Conservation (phyloP, 768 basidiomycete species). For the Hydnum rufescens region DNA sequence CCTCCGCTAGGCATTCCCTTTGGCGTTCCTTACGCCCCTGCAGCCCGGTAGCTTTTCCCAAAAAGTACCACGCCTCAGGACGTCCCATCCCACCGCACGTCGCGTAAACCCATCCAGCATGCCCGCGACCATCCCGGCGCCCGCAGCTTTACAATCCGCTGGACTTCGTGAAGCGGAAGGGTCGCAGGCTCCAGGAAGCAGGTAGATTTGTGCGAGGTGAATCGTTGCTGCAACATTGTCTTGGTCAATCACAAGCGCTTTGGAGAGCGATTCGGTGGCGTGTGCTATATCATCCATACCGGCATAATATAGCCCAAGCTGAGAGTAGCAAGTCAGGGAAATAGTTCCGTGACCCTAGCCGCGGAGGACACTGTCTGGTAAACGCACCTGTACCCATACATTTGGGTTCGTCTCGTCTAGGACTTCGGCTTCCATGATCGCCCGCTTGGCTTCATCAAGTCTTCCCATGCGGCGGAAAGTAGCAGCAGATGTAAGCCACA, state of each 20-base stretch:
- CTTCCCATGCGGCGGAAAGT: conserved; percentile 81
- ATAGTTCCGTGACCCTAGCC: background rate
- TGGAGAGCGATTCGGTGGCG: conserved; percentile 62
- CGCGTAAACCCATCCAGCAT: conserved; percentile 51
- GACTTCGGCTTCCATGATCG: conserved; percentile 90
- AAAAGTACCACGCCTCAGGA: conserved; percentile 90
- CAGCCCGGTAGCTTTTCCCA: conserved; percentile 60
- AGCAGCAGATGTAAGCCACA: conserved; percentile 90
- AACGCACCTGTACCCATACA: conserved; percentile 91
- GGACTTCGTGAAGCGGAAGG: conserved; percentile 11
- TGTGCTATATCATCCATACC: conserved; percentile 35
- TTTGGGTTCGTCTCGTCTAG: conserved; percentile 68
- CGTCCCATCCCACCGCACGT: conserved; percentile 69
- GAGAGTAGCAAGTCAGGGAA: background rate
- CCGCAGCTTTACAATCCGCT: conserved; percentile 13
- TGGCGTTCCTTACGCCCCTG: conserved; percentile 55
- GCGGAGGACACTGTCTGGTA: no score
- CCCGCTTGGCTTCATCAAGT: conserved; percentile 72
- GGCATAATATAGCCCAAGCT: conserved; percentile 60
- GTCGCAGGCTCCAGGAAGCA: conserved; percentile 16
- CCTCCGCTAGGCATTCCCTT: conserved; percentile 51
- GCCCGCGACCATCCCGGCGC: conserved; percentile 41
- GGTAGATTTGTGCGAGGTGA: conserved; percentile 58
- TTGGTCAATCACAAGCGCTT: conserved; percentile 73
- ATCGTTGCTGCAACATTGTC: conserved; percentile 61